These are phyloP conservation scores for Corylus americana DNA, from an alignment of 306 rosid genomes.

Conservation along the genomic window DNA sequence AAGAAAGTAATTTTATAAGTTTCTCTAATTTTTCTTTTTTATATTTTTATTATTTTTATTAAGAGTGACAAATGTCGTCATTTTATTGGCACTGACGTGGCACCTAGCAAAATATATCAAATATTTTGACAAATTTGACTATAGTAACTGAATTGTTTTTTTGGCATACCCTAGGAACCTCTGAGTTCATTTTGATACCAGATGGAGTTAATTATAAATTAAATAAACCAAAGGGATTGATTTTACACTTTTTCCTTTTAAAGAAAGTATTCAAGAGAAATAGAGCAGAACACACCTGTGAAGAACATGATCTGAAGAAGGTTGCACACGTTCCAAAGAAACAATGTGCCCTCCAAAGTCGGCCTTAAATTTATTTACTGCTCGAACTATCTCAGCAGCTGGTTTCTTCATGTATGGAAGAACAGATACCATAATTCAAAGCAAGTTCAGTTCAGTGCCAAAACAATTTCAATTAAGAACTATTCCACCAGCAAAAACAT, in stretches of 20 bases:
- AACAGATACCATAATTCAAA: slow-evolving; percentile 17
- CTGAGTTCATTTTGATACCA: no score
- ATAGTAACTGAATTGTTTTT: no score
- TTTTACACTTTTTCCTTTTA: background rate
- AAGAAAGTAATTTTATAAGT: no score
- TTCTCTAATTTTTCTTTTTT: no score
- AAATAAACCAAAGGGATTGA: no score
- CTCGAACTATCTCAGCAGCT: slow-evolving; percentile 79
- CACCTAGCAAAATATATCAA: no score
- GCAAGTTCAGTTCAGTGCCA: slow-evolving; percentile 8
- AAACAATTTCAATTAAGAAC: background rate
- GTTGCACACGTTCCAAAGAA: slow-evolving; percentile 92
- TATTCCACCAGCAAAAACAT: slow-evolving; percentile 23
- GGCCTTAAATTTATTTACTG: slow-evolving; percentile 88
- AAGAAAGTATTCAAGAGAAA: background rate
- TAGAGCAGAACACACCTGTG: slow-evolving; percentile 59
- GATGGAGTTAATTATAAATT: no score
- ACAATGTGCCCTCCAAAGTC: slow-evolving; percentile 93
- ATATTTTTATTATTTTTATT: no score
- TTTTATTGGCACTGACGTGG: no score
- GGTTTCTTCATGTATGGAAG: slow-evolving; percentile 56
- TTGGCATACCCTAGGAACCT: no score
- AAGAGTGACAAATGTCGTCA: no score
- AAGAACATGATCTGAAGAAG: slow-evolving; percentile 95
- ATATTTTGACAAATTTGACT: no score